phyloP scores from a whole-genome alignment of 176 grass and related monocot genomes.

The Musa troglodytarum region DNA sequence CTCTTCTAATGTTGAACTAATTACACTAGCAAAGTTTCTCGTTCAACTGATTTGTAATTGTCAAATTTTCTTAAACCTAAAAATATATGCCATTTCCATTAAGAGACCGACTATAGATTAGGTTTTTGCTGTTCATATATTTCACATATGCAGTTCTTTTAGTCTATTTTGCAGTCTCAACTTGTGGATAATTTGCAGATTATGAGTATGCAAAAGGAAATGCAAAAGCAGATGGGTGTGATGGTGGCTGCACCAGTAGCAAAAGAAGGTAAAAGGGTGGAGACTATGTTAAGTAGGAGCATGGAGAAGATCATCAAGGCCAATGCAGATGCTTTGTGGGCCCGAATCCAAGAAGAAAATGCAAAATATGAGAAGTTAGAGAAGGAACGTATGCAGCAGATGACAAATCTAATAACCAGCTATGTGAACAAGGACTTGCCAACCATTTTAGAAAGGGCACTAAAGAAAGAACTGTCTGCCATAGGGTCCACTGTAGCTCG shows the following conservation, averaged over 20 bases:
- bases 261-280: conserved; percentile 84
- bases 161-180: not conserved
- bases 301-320: conserved; percentile 84
- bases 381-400: conserved; percentile 69
- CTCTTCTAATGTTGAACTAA: not conserved
- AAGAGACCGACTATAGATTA: not conserved
- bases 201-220: conserved; percentile 52
- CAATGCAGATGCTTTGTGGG: conserved; percentile 78
- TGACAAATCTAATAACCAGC: conserved; percentile 51
- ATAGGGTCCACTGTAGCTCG: conserved; percentile 60
- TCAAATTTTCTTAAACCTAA: not conserved
- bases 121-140: not conserved
- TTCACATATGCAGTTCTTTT: not conserved
- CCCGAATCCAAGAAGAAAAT: conserved; percentile 76
- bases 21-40: not conserved
- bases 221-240: conserved; percentile 75
- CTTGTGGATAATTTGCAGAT: conserved; percentile 42
- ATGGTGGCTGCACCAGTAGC: conserved; percentile 51
- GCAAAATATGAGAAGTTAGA: conserved; percentile 68
- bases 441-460: conserved; percentile 49
- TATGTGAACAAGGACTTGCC: conserved; percentile 75
- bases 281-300: conserved; percentile 53
- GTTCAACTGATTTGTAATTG: not conserved
- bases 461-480: conserved; percentile 77
- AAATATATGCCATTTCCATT: not conserved